Evolutionary conservation across 2,329 filamentous ascomycete genomes (phyloP), one percentile per base, ranked within the genome.

Genomic region (Colletotrichum tofieldiae): DNA sequence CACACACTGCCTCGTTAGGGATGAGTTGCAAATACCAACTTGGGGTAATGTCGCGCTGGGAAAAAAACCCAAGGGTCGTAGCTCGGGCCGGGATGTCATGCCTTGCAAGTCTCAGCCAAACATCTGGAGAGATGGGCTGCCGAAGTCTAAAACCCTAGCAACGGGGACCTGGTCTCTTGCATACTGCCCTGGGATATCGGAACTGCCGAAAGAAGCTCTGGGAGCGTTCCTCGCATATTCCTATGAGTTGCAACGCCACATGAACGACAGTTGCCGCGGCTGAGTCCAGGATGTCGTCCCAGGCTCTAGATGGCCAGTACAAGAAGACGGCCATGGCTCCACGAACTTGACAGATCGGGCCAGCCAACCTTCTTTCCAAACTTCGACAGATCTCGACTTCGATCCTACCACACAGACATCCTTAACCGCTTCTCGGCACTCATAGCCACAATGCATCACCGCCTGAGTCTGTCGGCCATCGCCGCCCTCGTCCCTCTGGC

Each of bases 241-340:
- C 23, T 26, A 26, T 37, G 1, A 23, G 5, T 37, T 32, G n/a
- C 59, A 39, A 11, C 8, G 41, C 59, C 41, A 69, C 65, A 69
- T 69, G 59, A 54, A 2, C 37, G 12, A 47, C 9, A 51, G 54
- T 65, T 72, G 65, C 66, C 70, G 54, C 66, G 54, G 65, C 68
- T 67, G 26, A 63, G 51, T 54, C 45, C 60, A 14, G 39, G 58
- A 58, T 55, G 23, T 55, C 66, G 54, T 72, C 66, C 47, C 66
- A 72, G 59, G 23, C n/a, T 63, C 52, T 63, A 43, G 65, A 54
- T 39, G 58, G 14, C 6, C 43, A 61, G 45, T 72, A 72, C 70
- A 72, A 72, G 70, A 72, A 70, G 70, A 61, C 56, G 32, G 41
- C 2, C 35, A 45, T 29, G 37, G 9, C 20, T 9, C 12, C 35